Percentiles rank a stretch among this genome's conserved stretches.
Evolutionary conservation across 805 yeast species (phyloP).

Genomic region (Candida sanyiensis): DNA sequence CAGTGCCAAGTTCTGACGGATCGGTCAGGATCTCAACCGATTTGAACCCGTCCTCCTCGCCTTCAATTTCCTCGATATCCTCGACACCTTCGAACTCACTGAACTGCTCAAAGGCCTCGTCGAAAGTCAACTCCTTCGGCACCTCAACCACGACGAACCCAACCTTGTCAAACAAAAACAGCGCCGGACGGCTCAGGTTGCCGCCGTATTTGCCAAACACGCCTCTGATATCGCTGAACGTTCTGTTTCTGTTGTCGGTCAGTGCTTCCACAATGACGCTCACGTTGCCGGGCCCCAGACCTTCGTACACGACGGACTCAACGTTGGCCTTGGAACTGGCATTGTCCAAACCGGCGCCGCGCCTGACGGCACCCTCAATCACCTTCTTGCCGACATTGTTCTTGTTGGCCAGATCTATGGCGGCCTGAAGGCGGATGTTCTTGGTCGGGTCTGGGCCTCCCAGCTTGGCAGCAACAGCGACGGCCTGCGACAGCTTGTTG

Average conservation of each 20-base stretch:
- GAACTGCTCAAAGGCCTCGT: slow-evolving; percentile 66
- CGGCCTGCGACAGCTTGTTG: slow-evolving; percentile 64
- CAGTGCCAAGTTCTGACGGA: slow-evolving; percentile 52
- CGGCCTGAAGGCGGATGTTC: slow-evolving; percentile 59
- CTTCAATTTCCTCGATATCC: slow-evolving; percentile 54
- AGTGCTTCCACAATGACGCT: slow-evolving; percentile 79
- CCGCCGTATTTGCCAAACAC: slow-evolving; percentile 68
- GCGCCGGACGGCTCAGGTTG: slow-evolving; percentile 62
- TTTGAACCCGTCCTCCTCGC: slow-evolving; percentile 22
- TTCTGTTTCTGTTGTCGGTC: slow-evolving; percentile 84
- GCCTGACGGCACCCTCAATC: slow-evolving; percentile 79
- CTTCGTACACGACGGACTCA: slow-evolving; percentile 71
- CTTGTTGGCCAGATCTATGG: slow-evolving; percentile 72
- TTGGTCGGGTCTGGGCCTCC: slow-evolving; percentile 62
- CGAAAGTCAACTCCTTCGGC: slow-evolving; percentile 37
- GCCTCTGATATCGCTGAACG: slow-evolving; percentile 69
- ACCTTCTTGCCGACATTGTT: slow-evolving; percentile 77
- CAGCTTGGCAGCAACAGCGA: slow-evolving; percentile 66
- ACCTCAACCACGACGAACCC: slow-evolving; percentile 61
- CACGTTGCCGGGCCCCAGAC: slow-evolving; percentile 89
- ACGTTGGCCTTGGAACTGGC: slow-evolving; percentile 39
- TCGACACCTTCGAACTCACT: slow-evolving; percentile 70
- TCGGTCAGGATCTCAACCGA: slow-evolving; percentile 54
- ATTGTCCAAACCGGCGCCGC: slow-evolving; percentile 68
- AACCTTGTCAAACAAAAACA: slow-evolving; percentile 67